Evolutionary conservation across 371 early-diverging fungal species (phyloP), one percentile per base, ranked within the genome.

Genomic region (Rhizopus delemar): DNA sequence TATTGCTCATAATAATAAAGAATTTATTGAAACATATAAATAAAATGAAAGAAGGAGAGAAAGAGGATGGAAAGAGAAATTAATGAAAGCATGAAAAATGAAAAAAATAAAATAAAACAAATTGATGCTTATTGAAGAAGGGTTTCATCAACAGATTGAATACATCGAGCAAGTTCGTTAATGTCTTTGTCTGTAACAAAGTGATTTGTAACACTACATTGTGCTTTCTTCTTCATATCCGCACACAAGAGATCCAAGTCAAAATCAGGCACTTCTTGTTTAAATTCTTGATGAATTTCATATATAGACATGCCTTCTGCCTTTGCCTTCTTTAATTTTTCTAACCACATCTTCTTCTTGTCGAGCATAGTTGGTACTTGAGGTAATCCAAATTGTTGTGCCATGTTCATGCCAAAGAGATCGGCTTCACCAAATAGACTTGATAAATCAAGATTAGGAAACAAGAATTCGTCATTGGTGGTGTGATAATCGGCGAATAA

Each of bases 161-260:
- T 22, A 48, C 48, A 48, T 8, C 8, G 7, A 48, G 29, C 2
- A 12, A 48, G 28, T 9, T 8, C 32, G n/a, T n/a, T 15, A 6
- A 51, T 34, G 1, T 55, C 15, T 16, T 55, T 41, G n/a, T 31
- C 34, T 33, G 45, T 35, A 35, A 35, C 12, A 22, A 41, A 43
- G 38, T 36, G 36, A n/a, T n/a, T 32, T 31, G 41, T 48, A 22
- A 46, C 5, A n/a, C 49, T 62, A 53, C 68, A 68, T 7, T 33
- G 32, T 1, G 63, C 68, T 39, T 68, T 63, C 31, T 35, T 46
- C 22, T 60, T 63, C 1, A 68, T 29, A 9, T 68, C 64, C 9
- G 57, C 57, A 53, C 68, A 68, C 16, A 68, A 55, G 33, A 48
- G 41, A 53, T 75, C 75, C 49, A 75, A 41, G 46, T 75, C 51